Conservation (phyloP, 2,329 filamentous ascomycete species). For the Phaeoacremonium minimum region DNA sequence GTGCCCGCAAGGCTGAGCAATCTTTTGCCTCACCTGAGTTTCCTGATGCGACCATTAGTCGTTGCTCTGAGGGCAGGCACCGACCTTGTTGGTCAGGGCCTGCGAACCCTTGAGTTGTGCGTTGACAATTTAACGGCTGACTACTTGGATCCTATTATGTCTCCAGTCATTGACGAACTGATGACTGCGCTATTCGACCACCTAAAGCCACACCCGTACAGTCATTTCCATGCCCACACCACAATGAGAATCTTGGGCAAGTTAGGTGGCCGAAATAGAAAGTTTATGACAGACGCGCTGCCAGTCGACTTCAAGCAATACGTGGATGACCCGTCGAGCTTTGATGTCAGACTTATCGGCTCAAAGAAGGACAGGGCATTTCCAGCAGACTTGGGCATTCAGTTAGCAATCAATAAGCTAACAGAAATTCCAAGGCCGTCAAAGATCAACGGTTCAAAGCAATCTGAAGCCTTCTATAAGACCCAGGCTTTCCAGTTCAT, state of each 20-base stretch:
- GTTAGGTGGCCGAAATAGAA: conserved; percentile 88
- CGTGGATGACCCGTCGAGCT: conserved; percentile 81
- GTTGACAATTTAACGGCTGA: conserved; percentile 98
- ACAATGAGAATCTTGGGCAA: conserved; percentile 97
- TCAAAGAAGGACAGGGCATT: conserved; percentile 87
- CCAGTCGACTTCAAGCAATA: conserved; percentile 80
- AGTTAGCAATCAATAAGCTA: conserved; percentile 83
- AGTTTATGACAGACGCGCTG: conserved; percentile 87
- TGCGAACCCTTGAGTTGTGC: conserved; percentile 90
- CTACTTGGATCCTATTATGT: conserved; percentile 98
- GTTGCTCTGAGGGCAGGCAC: conserved; percentile 87
- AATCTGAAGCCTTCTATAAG: conserved; percentile 81
- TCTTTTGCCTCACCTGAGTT: conserved; percentile 88
- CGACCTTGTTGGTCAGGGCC: conserved; percentile 89
- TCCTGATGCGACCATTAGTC: conserved; percentile 95
- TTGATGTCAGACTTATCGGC: conserved; percentile 84
- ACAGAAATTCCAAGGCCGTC: conserved; percentile 69
- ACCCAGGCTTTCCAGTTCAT: conserved; percentile 87
- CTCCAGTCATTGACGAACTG: conserved; percentile 94
- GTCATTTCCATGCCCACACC: conserved; percentile 95
- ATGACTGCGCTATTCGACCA: conserved; percentile 98
- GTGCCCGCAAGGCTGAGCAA: conserved; percentile 94
- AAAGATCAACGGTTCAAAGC: conserved; percentile 47
- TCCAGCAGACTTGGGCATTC: conserved; percentile 79
- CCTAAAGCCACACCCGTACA: conserved; percentile 88